A percentile compares a stretch with the other conserved stretches of the same genome.
These are phyloP conservation scores for Plectosphaerella plurivora DNA, from an alignment of 2,329 filamentous ascomycete genomes.

Conservation along the genomic window DNA sequence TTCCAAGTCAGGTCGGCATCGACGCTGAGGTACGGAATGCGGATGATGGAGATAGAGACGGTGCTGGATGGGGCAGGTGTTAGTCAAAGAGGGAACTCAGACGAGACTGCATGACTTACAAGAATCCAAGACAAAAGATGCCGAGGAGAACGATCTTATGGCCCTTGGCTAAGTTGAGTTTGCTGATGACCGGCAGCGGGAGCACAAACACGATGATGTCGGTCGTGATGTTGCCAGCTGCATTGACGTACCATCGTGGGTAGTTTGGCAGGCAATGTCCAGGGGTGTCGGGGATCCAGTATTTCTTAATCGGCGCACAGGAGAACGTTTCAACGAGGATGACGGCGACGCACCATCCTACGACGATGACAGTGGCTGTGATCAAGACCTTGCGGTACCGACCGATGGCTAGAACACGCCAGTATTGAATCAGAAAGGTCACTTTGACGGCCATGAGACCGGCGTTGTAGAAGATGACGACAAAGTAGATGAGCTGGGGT, in stretches of 20 bases:
- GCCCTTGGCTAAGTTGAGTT: slow-evolving; percentile 6
- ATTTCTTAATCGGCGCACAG: slow-evolving; percentile 19
- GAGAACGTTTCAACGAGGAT: slow-evolving; percentile 18
- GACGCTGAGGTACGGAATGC: slow-evolving; percentile 14
- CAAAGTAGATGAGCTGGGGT: slow-evolving; percentile 14
- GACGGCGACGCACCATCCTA: slow-evolving; percentile 20
- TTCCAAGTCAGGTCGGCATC: slow-evolving; percentile 15
- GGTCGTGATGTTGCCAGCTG: slow-evolving; percentile 14
- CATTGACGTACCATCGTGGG: slow-evolving; percentile 18
- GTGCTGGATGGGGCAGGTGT: slow-evolving; percentile 6
- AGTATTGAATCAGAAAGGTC: slow-evolving; percentile 21
- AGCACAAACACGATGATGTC: slow-evolving; percentile 13
- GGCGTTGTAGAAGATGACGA: slow-evolving; percentile 17
- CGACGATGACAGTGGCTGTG: slow-evolving; percentile 18
- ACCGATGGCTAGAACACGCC: slow-evolving; percentile 18
- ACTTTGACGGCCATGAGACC: slow-evolving; percentile 16
- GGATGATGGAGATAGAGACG: slow-evolving; percentile 17
- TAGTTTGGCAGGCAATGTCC: slow-evolving; percentile 15
- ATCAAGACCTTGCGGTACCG: slow-evolving; percentile 19
- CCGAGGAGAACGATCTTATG: slow-evolving; percentile 16
- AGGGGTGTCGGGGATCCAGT: slow-evolving; percentile 18
- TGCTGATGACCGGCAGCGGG: slow-evolving; percentile 12
- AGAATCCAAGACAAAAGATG: slow-evolving; percentile 14
- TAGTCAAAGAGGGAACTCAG: background rate
- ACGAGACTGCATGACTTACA: background rate